Base-by-base conservation (phyloP, 2,329 filamentous ascomycete species). In the Cytospora piceicola region DNA sequence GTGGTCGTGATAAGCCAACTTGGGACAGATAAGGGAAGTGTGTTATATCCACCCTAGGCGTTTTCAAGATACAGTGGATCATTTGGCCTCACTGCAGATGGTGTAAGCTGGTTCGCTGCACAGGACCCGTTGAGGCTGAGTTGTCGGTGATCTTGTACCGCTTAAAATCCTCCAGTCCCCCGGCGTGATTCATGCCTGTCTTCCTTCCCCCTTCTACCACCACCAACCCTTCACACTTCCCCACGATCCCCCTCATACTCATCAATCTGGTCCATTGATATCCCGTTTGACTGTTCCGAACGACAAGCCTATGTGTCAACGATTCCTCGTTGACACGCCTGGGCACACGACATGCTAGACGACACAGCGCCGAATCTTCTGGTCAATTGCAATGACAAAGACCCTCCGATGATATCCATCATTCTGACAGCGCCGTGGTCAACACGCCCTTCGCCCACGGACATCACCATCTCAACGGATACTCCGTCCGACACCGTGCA, bases 1-100 rank as follows among this genome's bases (percentile, higher is more conserved):
- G 2, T 20, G 4, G 15, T 42, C 39, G 20, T 42, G 17, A 20
- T 7, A n/a, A n/a, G 17, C 39, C 14, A 14, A n/a, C 4, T 4
- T 42, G 6, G 7, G 2, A 42, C 2, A 17, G 39, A 42, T 42
- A 42, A 42, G 39, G 17, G 15, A 9, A 42, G 36, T 5, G 20
- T 7, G 6, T 42, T 42, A 42, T 2, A n/a, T 15, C 8, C 39
- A 42, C 39, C 39, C 17, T n/a, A 5, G 39, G 20, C 39, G 39
- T 42, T 14, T 5, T 14, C 11, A 4, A 6, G 11, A 5, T 11
- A 14, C 24, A 42, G 32, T 61, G 61, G 61, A 22, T 17, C 54
- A 52, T 63, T 63, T 63, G 61, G 61, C 61, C 61, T 63, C 61
- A 63, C 17, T 63, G 61, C 60, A 56, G 36, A 15, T 29, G 8